These are phyloP conservation scores for Pyrenopolyporus hunteri DNA, from an alignment of 495 filamentous ascomycete genomes.

Conservation along the genomic window DNA sequence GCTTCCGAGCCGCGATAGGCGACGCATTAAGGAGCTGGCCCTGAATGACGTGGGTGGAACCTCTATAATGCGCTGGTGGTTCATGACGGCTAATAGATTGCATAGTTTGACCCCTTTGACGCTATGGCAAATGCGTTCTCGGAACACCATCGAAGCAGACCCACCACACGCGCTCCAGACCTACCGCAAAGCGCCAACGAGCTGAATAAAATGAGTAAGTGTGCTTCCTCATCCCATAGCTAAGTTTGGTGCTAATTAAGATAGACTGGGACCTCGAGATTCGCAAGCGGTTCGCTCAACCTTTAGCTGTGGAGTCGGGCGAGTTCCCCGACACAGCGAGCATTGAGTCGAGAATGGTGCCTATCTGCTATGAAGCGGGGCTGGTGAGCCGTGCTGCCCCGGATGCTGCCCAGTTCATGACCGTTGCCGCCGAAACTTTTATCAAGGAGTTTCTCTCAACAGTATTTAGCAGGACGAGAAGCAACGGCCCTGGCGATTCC, in stretches of 20 bases:
- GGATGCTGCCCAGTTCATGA: constrained; percentile 83
- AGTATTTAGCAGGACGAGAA: constrained; percentile 77
- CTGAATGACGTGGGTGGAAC: constrained; percentile 56
- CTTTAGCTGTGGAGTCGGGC: constrained; percentile 84
- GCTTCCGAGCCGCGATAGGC: constrained; percentile 80
- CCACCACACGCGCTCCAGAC: constrained; percentile 70
- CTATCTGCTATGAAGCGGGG: constrained; percentile 93
- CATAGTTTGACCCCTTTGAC: constrained; percentile 71
- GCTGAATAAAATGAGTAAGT: constrained; percentile 86
- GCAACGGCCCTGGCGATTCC: constrained; percentile 71
- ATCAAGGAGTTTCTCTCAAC: constrained; percentile 86
- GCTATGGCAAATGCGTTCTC: constrained; percentile 66
- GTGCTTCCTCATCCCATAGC: background rate
- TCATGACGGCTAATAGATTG: constrained; percentile 16
- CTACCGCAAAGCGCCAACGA: constrained; percentile 83
- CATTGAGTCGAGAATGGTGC: constrained; percentile 84
- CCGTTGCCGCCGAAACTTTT: constrained; percentile 86
- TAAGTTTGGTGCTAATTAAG: constrained; percentile 3
- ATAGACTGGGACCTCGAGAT: constrained; percentile 91
- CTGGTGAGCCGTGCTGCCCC: constrained; percentile 73
- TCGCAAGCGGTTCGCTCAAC: constrained; percentile 86
- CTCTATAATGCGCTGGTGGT: background rate
- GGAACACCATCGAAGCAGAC: constrained; percentile 72
- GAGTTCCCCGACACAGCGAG: constrained; percentile 87
- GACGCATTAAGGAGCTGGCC: constrained; percentile 79